Evolutionary conservation across 148 eudicot species (phyloP), one percentile per base, ranked within the genome.

Genomic region (Cornus suecica): DNA sequence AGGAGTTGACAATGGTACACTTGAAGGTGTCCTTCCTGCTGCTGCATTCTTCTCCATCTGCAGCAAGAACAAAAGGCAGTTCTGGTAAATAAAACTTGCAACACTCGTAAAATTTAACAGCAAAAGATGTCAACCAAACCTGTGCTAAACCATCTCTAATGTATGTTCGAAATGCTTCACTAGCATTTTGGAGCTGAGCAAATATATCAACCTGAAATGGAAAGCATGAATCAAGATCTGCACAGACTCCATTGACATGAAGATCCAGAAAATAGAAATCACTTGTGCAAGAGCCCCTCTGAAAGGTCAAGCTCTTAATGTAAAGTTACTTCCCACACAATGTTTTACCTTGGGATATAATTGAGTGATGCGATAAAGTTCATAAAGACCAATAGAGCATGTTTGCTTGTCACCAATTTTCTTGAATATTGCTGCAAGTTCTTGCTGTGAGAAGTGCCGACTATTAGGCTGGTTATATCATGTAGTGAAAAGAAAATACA

Each of bases 21-120:
- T 95, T 34, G 97, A 83, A 25, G 97, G 99, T 51, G 97, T 95
- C 85, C 91, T 89, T 45, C 99, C 99, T 64, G 97, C 99, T 48
- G 99, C 99, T 56, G 96, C 97, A 87, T 91, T 95, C 83, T 85
- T 95, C 84, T 91, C 99, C 99, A 95, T 92, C 99, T 94, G 90
- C 71, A 81, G 69, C 26, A 66, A 10, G 26, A 34, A 20, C 26
- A 74, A 68, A 30, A 51, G 61, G 30, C 11, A 70, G 34, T 6
- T 1, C 22, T 63, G 28, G 51, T 73, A 45, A 26, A 69, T 42
- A 65, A 31, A 68, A n/a, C n/a, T 52, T 30, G 15, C 62, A 45
- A 28, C n/a, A 25, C 37, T 42, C 62, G 23, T n/a, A 66, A 62
- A 23, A 71, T 1, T 25, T 4, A 2, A 32, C 24, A 4, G 42